Evolutionary conservation across 805 yeast genomes (phyloP).

Genomic region (Pichia nakasei): DNA sequence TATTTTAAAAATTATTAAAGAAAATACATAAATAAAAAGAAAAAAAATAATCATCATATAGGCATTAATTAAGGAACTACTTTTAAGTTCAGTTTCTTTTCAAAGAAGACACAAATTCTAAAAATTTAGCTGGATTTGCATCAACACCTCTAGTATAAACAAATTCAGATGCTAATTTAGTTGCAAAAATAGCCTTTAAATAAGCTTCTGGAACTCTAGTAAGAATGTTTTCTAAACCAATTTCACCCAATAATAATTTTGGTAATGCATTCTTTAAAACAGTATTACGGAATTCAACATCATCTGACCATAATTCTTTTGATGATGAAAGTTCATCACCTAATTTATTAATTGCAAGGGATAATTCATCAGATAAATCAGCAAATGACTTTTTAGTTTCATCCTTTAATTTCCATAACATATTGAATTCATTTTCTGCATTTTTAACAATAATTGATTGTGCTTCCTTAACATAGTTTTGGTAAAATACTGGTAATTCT

Average conservation of each 20-base stretch:
- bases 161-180: slow-evolving; percentile 74
- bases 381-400: slow-evolving; percentile 54
- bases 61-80: neutral
- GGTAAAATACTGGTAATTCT: slow-evolving; percentile 63
- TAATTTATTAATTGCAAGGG: slow-evolving; percentile 61
- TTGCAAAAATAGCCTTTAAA: slow-evolving; percentile 80
- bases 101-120: slow-evolving; percentile 55
- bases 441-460: slow-evolving; percentile 68
- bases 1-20: no score
- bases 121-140: slow-evolving; percentile 70
- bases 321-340: slow-evolving; percentile 71
- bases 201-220: slow-evolving; percentile 80
- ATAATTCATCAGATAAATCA: slow-evolving; percentile 61
- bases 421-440: slow-evolving; percentile 78
- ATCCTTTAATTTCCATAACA: slow-evolving; percentile 71
- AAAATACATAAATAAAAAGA: neutral
- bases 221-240: slow-evolving; percentile 61
- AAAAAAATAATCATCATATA: neutral
- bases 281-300: slow-evolving; percentile 63
- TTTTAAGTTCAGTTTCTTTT: slow-evolving; percentile 31
- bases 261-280: slow-evolving; percentile 77
- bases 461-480: slow-evolving; percentile 75
- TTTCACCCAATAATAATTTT: slow-evolving; percentile 49
- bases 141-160: slow-evolving; percentile 76
- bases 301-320: slow-evolving; percentile 78